phyloP scores from a whole-genome alignment of 768 basidiomycete species.

The Serendipita sp. region DNA sequence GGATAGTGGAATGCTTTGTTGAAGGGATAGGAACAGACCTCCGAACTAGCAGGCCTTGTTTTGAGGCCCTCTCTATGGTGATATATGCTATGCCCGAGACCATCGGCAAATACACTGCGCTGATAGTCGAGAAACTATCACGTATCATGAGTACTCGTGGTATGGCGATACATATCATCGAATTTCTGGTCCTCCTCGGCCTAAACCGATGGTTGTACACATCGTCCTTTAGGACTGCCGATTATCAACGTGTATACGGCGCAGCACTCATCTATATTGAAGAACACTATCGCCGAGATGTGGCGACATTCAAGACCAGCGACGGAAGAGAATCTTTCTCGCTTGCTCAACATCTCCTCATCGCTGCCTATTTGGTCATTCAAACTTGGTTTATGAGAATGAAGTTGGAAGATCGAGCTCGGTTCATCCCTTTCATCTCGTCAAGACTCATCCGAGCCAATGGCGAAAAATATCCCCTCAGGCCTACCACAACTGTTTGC shows the following conservation, averaged over 20 bases:
- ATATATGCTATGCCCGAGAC: conserved; percentile 76
- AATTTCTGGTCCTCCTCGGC: conserved; percentile 75
- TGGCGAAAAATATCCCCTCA: conserved; percentile 52
- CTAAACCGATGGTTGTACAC: conserved; percentile 50
- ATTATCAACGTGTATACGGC: conserved; percentile 88
- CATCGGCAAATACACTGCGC: conserved; percentile 60
- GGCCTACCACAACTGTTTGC: conserved; percentile 87
- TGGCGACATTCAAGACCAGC: conserved; percentile 19
- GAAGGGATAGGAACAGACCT: conserved; percentile 34
- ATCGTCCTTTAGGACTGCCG: conserved; percentile 75
- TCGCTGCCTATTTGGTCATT: conserved; percentile 76
- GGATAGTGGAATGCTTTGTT: conserved; percentile 29
- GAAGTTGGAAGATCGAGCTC: conserved; percentile 62
- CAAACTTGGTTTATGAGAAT: conserved; percentile 91
- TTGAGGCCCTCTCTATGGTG: conserved; percentile 79
- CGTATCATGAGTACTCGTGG: conserved; percentile 89
- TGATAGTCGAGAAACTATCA: conserved; percentile 71
- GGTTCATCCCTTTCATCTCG: conserved; percentile 72
- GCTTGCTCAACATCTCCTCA: conserved; percentile 77
- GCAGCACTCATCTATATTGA: conserved; percentile 89
- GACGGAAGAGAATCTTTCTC: conserved; percentile 56
- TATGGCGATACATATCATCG: conserved; percentile 92
- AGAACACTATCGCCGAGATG: conserved; percentile 47
- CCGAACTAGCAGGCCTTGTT: conserved; percentile 44
- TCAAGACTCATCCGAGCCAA: conserved; percentile 76